Evolutionary conservation across 345 rosid species (phyloP).

Genomic region (Eucalyptus marginata): DNA sequence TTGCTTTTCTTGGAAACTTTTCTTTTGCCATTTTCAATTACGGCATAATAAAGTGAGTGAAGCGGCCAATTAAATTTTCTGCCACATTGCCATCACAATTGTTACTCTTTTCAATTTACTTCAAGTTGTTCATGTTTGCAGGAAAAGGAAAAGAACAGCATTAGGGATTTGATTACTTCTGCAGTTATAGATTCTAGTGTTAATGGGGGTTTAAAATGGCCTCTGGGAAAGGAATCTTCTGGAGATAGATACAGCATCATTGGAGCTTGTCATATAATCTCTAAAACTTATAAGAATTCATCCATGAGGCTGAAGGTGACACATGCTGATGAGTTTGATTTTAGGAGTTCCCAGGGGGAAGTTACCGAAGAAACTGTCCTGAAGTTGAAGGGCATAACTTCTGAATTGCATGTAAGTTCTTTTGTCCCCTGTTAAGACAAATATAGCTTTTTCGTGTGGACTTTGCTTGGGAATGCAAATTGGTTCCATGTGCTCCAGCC

Average conservation of each 20-base stretch:
- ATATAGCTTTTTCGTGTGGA: not conserved
- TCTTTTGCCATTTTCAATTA: not conserved
- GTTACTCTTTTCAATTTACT: not conserved
- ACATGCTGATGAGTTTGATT: conserved; percentile 46
- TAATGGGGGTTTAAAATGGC: conserved; percentile 74
- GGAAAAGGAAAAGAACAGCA: conserved; percentile 44
- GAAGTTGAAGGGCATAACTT: conserved; percentile 34
- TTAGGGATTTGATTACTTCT: conserved; percentile 26
- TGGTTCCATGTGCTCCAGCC: not conserved
- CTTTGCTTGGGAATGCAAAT: not conserved
- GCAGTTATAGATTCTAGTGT: conserved; percentile 47
- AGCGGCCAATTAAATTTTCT: not conserved
- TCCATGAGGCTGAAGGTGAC: conserved; percentile 35
- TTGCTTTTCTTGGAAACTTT: not conserved
- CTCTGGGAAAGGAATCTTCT: conserved; percentile 23
- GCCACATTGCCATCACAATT: not conserved
- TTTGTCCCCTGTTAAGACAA: not conserved
- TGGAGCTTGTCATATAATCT: conserved; percentile 31
- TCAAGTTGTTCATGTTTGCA: not conserved
- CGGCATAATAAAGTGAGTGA: not conserved
- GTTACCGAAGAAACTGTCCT: conserved; percentile 19
- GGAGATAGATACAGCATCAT: conserved; percentile 26
- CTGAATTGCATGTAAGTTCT: conserved; percentile 8
- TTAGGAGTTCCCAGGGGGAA: conserved; percentile 23
- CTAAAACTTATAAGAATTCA: conserved; percentile 20